Percentiles rank a stretch among this genome's conserved stretches.
These are phyloP conservation scores for Xylaria longipes DNA, from an alignment of 495 filamentous ascomycete species.

Conservation along the genomic window DNA sequence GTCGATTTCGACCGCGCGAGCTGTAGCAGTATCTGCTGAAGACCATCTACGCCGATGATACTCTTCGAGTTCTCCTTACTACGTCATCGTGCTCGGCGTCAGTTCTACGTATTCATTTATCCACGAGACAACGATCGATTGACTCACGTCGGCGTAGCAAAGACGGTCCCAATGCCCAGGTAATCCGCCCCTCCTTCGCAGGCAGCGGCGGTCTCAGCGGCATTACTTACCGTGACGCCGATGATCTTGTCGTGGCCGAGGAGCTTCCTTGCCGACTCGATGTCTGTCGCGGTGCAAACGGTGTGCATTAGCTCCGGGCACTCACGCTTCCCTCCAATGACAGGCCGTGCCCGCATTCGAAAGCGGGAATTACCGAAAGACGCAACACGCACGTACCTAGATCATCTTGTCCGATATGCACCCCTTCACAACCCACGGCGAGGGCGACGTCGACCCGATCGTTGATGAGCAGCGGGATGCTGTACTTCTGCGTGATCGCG, in stretches of 20 bases:
- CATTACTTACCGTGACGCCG: slow-evolving; percentile 72
- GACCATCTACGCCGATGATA: slow-evolving; percentile 82
- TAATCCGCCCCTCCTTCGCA: slow-evolving; percentile 80
- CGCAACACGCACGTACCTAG: slow-evolving; percentile 62
- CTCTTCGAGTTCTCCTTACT: slow-evolving; percentile 78
- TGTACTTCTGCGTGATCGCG: slow-evolving; percentile 66
- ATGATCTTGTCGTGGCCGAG: slow-evolving; percentile 73
- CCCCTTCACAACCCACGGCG: slow-evolving; percentile 84
- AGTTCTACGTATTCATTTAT: background rate
- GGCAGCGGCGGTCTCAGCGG: slow-evolving; percentile 71
- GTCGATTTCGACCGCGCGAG: slow-evolving; percentile 52
- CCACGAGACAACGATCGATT: background rate
- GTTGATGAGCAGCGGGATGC: slow-evolving; percentile 89
- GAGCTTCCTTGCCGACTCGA: slow-evolving; percentile 69
- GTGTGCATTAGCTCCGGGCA: slow-evolving; percentile 25
- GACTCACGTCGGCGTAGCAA: slow-evolving; percentile 78
- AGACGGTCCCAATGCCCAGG: slow-evolving; percentile 86
- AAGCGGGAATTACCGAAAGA: background rate
- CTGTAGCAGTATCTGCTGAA: slow-evolving; percentile 68
- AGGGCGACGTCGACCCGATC: slow-evolving; percentile 93
- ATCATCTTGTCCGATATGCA: slow-evolving; percentile 95
- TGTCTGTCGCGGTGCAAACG: slow-evolving; percentile 47
- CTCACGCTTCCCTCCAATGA: slow-evolving; percentile 5
- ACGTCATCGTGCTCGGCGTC: slow-evolving; percentile 9
- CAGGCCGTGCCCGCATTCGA: background rate